Base-by-base conservation (phyloP, 139 green algal species). In the Micractinium sp. region DNA sequence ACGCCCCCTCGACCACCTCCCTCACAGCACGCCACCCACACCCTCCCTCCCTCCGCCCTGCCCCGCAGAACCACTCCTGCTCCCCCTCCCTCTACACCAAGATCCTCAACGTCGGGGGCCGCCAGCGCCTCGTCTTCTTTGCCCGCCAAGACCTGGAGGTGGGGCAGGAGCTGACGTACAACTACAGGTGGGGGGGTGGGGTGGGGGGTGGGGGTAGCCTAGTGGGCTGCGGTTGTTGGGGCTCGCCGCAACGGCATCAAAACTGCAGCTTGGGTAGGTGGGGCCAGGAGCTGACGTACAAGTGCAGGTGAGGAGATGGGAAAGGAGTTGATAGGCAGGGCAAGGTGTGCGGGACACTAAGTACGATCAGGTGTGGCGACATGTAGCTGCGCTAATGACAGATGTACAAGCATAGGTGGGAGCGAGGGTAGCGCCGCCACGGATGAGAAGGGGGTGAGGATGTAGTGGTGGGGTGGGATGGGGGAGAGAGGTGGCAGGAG, bases 11-110 rank as follows among this genome's bases (percentile, higher is more conserved):
- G 19, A 5, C 66, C 66, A 73, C 66, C 66, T 5, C 7, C 66
- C 12, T 27, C 33, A 53, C 74, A 80, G 7, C 47, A 56, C 9
- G 47, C 47, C 47, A 16, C 47, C 47, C 47, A 56, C 47, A 1
- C 29, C 29, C 73, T 36, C 73, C 29, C 3, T 60, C 36, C 12
- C 33, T 82, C 33, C 16, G 36, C 73, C 60, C 75, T 27, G 75
- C 25, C 86, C 39, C 25, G 78, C 92, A 95, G 88, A 99, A 99
- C 92, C 96, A 99, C 93, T 97, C 93, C 85, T 99, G 97, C 93
- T 69, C 83, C 31, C 97, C 97, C 29, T 97, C 91, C 78, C 91
- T 98, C 81, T 99, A 98, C 93, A 95, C 94, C 82, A 97, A 96
- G 90, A 92, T 96, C 56, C 76, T 98, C 74, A 91, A 96, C 73